Percentiles rank a stretch among this genome's conserved stretches.
Conservation (phyloP, 768 basidiomycete genomes). For the Trametes gibbosa region DNA sequence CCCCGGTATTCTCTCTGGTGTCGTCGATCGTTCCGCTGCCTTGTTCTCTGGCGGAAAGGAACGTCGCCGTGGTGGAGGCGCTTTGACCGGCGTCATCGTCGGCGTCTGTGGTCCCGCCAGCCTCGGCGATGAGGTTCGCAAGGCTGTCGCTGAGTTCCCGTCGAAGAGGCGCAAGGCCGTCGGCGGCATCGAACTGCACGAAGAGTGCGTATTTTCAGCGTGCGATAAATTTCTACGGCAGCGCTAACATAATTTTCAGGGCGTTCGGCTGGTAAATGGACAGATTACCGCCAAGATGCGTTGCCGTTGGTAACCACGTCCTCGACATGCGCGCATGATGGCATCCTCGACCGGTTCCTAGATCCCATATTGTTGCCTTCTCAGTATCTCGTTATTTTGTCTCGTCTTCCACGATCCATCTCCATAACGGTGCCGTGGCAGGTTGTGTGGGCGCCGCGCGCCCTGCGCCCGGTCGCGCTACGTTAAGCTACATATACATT, state of each 20-base stretch:
- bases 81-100: constrained; percentile 36
- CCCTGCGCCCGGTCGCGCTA: neutral
- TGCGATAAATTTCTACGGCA: neutral
- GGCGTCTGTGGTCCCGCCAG: constrained; percentile 42
- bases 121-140: constrained; percentile 37
- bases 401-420: neutral
- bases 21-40: constrained; percentile 26
- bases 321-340: neutral
- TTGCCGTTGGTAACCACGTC: neutral
- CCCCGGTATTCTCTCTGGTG: constrained; percentile 20
- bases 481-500: neutral
- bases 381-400: neutral
- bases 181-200: constrained; percentile 41
- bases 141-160: constrained; percentile 36
- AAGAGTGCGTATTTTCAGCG: constrained; percentile 34
- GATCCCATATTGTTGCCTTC: neutral
- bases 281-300: neutral
- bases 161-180: constrained; percentile 32
- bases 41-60: constrained; percentile 19
- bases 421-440: neutral
- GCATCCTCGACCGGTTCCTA: neutral
- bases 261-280: constrained; percentile 19
- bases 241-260: constrained; percentile 11
- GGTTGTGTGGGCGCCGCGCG: neutral
- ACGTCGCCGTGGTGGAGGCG: constrained; percentile 6